Conservation (phyloP, 140 eudicot species). For the Flaveria floridana region DNA sequence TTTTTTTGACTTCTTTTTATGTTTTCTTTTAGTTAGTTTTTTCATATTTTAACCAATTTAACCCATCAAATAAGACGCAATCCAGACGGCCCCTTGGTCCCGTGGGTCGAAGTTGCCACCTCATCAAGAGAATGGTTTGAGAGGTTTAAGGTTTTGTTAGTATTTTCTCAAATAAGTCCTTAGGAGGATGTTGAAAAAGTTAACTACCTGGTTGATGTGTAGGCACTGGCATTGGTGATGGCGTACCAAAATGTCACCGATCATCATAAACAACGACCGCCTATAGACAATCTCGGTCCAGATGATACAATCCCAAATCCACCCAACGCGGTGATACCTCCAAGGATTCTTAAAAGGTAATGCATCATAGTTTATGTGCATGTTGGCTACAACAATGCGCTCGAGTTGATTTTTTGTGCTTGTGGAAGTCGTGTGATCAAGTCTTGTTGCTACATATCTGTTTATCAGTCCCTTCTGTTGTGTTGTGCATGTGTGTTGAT, state of each 20-base stretch:
- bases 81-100: too few species aligned
- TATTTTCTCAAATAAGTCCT: too few species aligned
- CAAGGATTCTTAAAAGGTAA: conserved; percentile 49
- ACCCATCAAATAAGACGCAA: too few species aligned
- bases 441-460: neutral
- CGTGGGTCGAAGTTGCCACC: too few species aligned
- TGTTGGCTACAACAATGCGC: neutral
- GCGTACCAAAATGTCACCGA: conserved; percentile 69
- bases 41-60: too few species aligned
- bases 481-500: neutral
- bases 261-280: conserved; percentile 81
- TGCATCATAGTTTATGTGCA: neutral
- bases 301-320: conserved; percentile 61
- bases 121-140: neutral
- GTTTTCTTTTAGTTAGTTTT: too few species aligned
- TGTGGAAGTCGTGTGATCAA: neutral
- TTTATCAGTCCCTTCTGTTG: neutral
- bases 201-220: conserved; percentile 14
- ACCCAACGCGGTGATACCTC: conserved; percentile 48
- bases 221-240: conserved; percentile 89
- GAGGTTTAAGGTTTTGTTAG: neutral
- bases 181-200: neutral
- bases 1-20: too few species aligned
- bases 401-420: neutral
- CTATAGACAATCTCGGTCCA: conserved; percentile 66